These are phyloP conservation scores for Claviceps arundinis DNA, from an alignment of 2,329 filamentous ascomycete species.

Conservation along the genomic window DNA sequence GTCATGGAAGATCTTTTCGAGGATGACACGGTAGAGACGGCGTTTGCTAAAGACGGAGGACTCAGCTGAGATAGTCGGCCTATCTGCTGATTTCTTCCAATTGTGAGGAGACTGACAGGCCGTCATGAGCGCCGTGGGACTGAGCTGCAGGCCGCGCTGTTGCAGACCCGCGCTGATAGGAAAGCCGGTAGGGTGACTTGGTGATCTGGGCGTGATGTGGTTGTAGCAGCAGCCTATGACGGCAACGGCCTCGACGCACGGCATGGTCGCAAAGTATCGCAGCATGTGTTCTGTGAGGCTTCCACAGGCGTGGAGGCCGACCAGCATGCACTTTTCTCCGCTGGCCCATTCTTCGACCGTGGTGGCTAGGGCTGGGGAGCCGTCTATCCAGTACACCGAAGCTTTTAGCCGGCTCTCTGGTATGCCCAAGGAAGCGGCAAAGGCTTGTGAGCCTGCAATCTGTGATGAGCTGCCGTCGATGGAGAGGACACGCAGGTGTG, in stretches of 20 bases:
- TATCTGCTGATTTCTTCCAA: conserved; percentile 13
- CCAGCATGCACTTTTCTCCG: conserved; percentile 17
- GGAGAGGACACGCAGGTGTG: conserved; percentile 14
- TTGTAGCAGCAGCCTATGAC: conserved; percentile 22
- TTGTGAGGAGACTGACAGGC: conserved; percentile 21
- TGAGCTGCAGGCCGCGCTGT: conserved; percentile 11
- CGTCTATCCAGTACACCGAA: conserved; percentile 17
- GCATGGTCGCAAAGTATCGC: conserved; percentile 13
- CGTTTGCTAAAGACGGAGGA: conserved; percentile 13
- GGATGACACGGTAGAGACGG: conserved; percentile 15
- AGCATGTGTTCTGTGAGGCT: conserved; percentile 21
- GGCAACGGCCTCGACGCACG: conserved; percentile 12
- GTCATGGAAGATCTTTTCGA: conserved; percentile 17
- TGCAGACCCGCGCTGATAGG: conserved; percentile 23
- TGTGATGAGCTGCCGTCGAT: conserved; percentile 20
- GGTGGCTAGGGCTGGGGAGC: conserved; percentile 9
- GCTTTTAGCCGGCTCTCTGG: conserved; percentile 11
- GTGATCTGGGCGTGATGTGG: conserved; percentile 19
- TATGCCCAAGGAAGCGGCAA: conserved; percentile 12
- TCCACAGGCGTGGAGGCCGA: conserved; percentile 20
- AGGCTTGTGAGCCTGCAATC: conserved; percentile 14
- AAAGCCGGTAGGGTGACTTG: conserved; percentile 22
- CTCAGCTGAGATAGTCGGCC: background rate
- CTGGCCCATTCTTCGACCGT: conserved; percentile 16
- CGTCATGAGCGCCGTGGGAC: conserved; percentile 20